Conservation (phyloP, 495 filamentous ascomycete species). For the Annulohypoxylon maeteangense region DNA sequence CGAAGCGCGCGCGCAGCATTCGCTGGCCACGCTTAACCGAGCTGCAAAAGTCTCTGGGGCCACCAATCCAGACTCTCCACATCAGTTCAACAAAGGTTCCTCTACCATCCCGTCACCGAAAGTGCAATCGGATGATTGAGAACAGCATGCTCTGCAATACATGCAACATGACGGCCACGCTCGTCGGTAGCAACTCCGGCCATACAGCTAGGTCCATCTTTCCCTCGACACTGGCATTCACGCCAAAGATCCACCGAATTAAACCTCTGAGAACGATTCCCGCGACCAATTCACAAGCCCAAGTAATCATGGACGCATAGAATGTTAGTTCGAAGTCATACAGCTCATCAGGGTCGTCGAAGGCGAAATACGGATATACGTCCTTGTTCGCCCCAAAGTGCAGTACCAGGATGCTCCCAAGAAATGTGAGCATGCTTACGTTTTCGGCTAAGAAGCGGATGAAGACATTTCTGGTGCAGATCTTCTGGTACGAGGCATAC, state of each 20-base stretch:
- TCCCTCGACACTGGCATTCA: slow-evolving; percentile 68
- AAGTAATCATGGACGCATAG: slow-evolving; percentile 67
- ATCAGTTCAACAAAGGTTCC: slow-evolving; percentile 19
- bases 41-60: slow-evolving; percentile 33
- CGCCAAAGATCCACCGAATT: slow-evolving; percentile 62
- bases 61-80: slow-evolving; percentile 40
- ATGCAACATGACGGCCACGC: slow-evolving; percentile 69
- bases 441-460: slow-evolving; percentile 70
- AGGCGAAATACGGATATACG: slow-evolving; percentile 68
- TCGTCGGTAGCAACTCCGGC: slow-evolving; percentile 70
- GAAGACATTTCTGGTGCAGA: slow-evolving; percentile 68
- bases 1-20: slow-evolving; percentile 36
- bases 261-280: slow-evolving; percentile 66
- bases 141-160: slow-evolving; percentile 76
- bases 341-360: slow-evolving; percentile 57
- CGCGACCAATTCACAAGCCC: slow-evolving; percentile 69
- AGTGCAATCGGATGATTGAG: slow-evolving; percentile 69
- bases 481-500: slow-evolving; percentile 69
- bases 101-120: slow-evolving; percentile 53
- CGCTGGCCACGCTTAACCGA: slow-evolving; percentile 45
- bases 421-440: slow-evolving; percentile 72
- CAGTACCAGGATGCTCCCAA: slow-evolving; percentile 68
- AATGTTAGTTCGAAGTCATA: slow-evolving; percentile 69
- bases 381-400: slow-evolving; percentile 72
- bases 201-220: slow-evolving; percentile 67